Evolutionary conservation across 129 eudicot genomes (phyloP).

Genomic region (Calendula officinalis): DNA sequence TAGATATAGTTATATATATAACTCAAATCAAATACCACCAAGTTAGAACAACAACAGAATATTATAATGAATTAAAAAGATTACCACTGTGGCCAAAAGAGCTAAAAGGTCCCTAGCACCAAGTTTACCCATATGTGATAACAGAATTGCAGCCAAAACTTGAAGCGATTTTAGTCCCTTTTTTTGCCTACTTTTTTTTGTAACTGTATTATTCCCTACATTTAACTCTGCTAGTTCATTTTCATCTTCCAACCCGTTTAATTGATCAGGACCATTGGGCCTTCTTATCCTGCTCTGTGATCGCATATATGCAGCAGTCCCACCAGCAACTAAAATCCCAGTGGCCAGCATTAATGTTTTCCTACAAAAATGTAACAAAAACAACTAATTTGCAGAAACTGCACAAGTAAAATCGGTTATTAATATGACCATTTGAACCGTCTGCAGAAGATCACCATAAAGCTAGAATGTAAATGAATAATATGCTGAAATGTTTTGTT

Average conservation of each 20-base stretch:
- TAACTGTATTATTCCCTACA: conserved; percentile 39
- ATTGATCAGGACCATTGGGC: conserved; percentile 35
- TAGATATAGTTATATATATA: conserved; percentile 5
- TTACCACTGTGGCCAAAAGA: conserved; percentile 86
- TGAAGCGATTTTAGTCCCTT: conserved; percentile 85
- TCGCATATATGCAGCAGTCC: conserved; percentile 86
- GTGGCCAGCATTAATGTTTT: conserved; percentile 71
- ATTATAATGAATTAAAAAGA: conserved; percentile 16
- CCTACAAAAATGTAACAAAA: conserved; percentile 44
- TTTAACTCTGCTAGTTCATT: conserved; percentile 36
- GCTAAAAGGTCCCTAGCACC: conserved; percentile 82
- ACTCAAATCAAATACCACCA: not conserved
- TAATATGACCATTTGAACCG: not conserved
- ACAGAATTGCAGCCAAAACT: conserved; percentile 85
- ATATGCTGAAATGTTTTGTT: conserved; percentile 5
- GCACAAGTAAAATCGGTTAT: not conserved
- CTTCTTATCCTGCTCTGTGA: conserved; percentile 52
- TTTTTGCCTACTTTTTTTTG: conserved; percentile 77
- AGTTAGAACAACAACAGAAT: conserved; percentile 10
- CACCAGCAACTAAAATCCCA: conserved; percentile 85
- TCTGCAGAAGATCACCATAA: not conserved
- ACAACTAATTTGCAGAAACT: not conserved
- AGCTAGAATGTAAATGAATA: conserved; percentile 9
- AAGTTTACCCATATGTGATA: conserved; percentile 80
- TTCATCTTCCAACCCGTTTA: conserved; percentile 51